Conservation (phyloP, 768 basidiomycete species). For the Hygrocybe coccinea region DNA sequence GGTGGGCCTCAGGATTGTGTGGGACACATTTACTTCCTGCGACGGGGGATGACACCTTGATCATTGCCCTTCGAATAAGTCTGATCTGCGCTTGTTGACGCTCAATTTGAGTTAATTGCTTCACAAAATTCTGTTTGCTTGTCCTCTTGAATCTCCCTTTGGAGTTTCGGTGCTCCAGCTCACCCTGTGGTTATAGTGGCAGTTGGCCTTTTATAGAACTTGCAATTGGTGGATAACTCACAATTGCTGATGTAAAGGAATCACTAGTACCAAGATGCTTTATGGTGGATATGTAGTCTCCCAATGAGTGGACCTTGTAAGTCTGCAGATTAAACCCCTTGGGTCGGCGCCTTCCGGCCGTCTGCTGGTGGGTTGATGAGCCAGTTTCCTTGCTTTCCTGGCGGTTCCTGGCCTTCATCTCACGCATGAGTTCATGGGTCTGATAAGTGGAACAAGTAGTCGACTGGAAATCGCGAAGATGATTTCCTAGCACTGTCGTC, state of each 20-base stretch:
- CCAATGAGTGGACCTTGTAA: slow-evolving; percentile 34
- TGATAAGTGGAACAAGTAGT: slow-evolving; percentile 21
- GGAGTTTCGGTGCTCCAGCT: slow-evolving; percentile 28
- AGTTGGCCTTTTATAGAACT: slow-evolving; percentile 5
- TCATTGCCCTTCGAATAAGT: not conserved
- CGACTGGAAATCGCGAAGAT: slow-evolving; percentile 24
- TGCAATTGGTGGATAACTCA: slow-evolving; percentile 13
- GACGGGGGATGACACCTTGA: too few species aligned
- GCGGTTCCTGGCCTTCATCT: slow-evolving; percentile 18
- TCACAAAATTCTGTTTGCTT: slow-evolving; percentile 16
- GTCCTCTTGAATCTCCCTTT: slow-evolving; percentile 27
- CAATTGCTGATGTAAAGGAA: slow-evolving; percentile 30
- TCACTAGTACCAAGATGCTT: slow-evolving; percentile 31
- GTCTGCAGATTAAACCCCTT: slow-evolving; percentile 27
- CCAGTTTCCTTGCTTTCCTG: slow-evolving; percentile 1
- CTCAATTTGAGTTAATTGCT: slow-evolving; percentile 23
- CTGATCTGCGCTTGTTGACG: not conserved
- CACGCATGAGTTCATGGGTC: slow-evolving; percentile 28
- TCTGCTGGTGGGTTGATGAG: not conserved
- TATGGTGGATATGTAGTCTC: slow-evolving; percentile 29
- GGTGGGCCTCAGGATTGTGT: not conserved
- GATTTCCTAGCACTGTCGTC: slow-evolving; percentile 22
- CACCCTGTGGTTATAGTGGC: slow-evolving; percentile 22
- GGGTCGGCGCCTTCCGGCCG: not conserved
- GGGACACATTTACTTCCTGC: not conserved